Base-by-base conservation (phyloP, 2,329 filamentous ascomycete species). In the Neonectria faginata region DNA sequence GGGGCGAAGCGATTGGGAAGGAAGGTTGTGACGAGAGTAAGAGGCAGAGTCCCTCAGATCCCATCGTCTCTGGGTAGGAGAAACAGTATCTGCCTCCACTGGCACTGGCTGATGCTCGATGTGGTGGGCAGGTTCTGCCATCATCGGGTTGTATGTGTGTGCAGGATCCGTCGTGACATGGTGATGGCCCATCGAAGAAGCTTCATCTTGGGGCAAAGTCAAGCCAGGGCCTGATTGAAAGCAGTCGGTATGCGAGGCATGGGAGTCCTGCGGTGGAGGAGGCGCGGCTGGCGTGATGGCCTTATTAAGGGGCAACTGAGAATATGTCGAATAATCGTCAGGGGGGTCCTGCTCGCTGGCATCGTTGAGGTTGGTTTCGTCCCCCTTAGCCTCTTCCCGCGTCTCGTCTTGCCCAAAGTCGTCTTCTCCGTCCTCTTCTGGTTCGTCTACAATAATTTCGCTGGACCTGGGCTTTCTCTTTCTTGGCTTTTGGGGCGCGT, bases 401-500 rank as follows among this genome's bases (percentile, higher is more conserved):
- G 67, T 68, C 0, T 64, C 66, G 3, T 67, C 68, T 1, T 68
- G 66, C 60, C 62, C 2, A 68, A 44, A 64, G 20, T 65, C 68
- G 18, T 67, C 64, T 0, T 58, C 62, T 16, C 63, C 63, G 1
- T 67, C 70, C 27, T 66, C 67, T 5, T 59, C 67, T 29, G 65
- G 62, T 45, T 67, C 57, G 16, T 69, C 64, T 7, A 47, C 50
- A 20, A 69, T 67, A 6, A 67, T 29, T 29, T 69, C 68, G 3
- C 62, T 60, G 16, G 74, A 67, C 57, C 73, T 70, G 7, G 36
- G 31, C 54, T 73, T 74, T 36, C 29, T 69, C 29, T 72, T 73
- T 53, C 70, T 73, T 18, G 59, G 70, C 42, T 74, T 78, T 12
- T 74, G 72, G n/a, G 75, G 68, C 22, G 81, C 74, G 66, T 83